A percentile compares a stretch with the other conserved stretches of the same genome.
phyloP scores from a whole-genome alignment of 2,329 filamentous ascomycete genomes.

The Nigrospora osmanthi region DNA sequence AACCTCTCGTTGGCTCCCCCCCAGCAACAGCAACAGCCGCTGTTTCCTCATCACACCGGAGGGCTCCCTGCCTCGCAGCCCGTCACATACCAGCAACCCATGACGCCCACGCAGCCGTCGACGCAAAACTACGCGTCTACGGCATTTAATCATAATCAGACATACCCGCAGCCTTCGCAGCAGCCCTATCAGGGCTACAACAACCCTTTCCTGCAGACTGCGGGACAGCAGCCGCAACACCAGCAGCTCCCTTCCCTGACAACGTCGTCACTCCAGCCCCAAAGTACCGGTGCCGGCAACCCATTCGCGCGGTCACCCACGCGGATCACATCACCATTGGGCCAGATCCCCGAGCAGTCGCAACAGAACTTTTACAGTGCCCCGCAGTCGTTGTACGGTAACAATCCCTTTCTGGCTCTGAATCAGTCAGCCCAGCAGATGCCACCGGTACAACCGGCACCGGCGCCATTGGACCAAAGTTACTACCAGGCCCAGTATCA shows the following conservation, averaged over 20 bases:
- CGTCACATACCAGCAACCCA: conserved; percentile 32
- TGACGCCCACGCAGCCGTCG: conserved; percentile 33
- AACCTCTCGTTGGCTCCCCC: conserved; percentile 57
- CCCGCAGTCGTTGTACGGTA: conserved; percentile 16
- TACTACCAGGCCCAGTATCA: conserved; percentile 17
- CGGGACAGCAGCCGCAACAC: conserved; percentile 14
- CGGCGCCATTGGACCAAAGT: conserved; percentile 3
- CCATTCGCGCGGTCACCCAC: conserved; percentile 23
- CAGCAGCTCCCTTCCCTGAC: conserved; percentile 21
- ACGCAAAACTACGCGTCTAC: conserved; percentile 31
- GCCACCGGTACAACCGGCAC: conserved; percentile 1
- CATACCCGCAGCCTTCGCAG: conserved; percentile 28
- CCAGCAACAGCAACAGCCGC: conserved; percentile 36
- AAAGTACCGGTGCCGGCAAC: conserved; percentile 17
- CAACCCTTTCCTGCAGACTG: conserved; percentile 42
- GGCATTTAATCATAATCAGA: conserved; percentile 33
- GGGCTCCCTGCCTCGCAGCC: conserved; percentile 40
- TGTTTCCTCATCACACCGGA: conserved; percentile 72
- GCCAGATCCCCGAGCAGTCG: conserved; percentile 25
- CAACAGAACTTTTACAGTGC: conserved; percentile 25
- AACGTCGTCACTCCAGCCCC: conserved; percentile 16
- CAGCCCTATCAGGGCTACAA: conserved; percentile 39
- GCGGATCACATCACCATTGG: conserved; percentile 19
- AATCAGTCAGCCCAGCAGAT: conserved; percentile 16
- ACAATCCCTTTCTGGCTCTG: conserved; percentile 26